phyloP scores from a whole-genome alignment of 2,329 filamentous ascomycete genomes.

The Penicillium sp. region DNA sequence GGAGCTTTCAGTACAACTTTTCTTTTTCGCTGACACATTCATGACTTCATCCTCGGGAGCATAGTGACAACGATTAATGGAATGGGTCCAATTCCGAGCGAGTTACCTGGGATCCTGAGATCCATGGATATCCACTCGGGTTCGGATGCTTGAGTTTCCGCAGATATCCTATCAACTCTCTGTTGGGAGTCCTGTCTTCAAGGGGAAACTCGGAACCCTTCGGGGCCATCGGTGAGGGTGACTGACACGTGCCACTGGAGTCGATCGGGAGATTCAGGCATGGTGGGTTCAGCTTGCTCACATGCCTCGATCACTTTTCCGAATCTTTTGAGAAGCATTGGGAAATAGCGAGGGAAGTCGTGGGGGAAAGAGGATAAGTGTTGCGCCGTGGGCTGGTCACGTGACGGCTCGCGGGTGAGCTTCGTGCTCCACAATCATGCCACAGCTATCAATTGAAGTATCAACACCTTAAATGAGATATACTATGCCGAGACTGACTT shows the following conservation, averaged over 20 bases:
- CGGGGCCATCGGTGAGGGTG: conserved; percentile 18
- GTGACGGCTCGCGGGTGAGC: neutral
- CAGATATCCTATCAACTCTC: conserved; percentile 1
- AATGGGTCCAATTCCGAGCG: conserved; percentile 12
- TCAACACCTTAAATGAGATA: neutral
- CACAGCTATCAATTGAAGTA: neutral
- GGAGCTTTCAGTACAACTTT: neutral
- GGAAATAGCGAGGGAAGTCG: neutral
- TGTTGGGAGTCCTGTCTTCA: conserved; percentile 2
- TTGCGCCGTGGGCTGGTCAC: no score
- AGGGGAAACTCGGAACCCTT: conserved; percentile 21
- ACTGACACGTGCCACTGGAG: conserved; percentile 11
- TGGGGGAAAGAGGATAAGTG: no score
- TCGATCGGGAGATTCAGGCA: conserved; percentile 12
- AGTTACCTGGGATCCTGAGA: conserved; percentile 1
- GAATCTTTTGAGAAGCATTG: neutral
- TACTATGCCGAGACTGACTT: neutral
- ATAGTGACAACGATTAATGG: conserved; percentile 1
- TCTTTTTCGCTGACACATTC: conserved; percentile 19
- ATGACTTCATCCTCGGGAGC: conserved; percentile 22
- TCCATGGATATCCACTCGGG: conserved; percentile 12
- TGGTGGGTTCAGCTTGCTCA: conserved; percentile 5
- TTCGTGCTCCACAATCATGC: conserved; percentile 1
- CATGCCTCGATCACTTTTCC: conserved; percentile 2
- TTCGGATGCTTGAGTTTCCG: conserved; percentile 11